Evolutionary conservation across 169 alveolate genomes (phyloP).

Genomic region (Plasmodium blacklocki): DNA sequence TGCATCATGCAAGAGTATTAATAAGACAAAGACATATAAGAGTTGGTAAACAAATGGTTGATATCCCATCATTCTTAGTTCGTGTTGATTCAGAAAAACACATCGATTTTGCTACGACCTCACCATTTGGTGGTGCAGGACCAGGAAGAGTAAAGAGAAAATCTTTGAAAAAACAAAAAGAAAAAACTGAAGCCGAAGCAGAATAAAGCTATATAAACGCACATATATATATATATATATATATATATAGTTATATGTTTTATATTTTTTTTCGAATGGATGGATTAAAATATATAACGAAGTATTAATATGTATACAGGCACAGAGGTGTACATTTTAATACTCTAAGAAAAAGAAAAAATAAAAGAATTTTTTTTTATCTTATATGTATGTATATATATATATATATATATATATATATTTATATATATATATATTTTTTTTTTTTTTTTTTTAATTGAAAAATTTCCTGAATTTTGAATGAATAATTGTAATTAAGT

Average conservation of each 20-base stretch:
- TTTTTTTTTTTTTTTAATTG: no score
- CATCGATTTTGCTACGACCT: constrained; percentile 96
- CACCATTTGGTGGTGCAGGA: constrained; percentile 97
- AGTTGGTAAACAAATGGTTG: constrained; percentile 98
- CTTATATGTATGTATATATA: no score
- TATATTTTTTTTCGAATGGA: not conserved
- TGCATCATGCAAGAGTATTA: constrained; percentile 99
- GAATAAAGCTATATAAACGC: not conserved
- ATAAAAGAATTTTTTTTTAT: no score
- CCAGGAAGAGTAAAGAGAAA: constrained; percentile 97
- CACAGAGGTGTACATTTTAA: no score
- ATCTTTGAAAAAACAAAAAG: constrained; percentile 84
- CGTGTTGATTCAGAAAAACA: constrained; percentile 99
- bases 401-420: no score
- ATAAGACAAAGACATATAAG: constrained; percentile 99
- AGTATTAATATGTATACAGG: no score
- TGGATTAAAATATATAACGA: no score
- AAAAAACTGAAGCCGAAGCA: constrained; percentile 37
- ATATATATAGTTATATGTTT: not conserved
- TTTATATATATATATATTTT: no score
- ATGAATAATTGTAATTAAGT: no score
- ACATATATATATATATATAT: not conserved
- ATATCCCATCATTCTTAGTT: constrained; percentile 99
- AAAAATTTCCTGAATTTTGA: no score
- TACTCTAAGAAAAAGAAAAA: no score